A percentile compares a stretch with the other conserved stretches of the same genome.
Evolutionary conservation across 495 filamentous ascomycete genomes (phyloP).

Genomic region (Aspergillus sclerotiicarbonarius): DNA sequence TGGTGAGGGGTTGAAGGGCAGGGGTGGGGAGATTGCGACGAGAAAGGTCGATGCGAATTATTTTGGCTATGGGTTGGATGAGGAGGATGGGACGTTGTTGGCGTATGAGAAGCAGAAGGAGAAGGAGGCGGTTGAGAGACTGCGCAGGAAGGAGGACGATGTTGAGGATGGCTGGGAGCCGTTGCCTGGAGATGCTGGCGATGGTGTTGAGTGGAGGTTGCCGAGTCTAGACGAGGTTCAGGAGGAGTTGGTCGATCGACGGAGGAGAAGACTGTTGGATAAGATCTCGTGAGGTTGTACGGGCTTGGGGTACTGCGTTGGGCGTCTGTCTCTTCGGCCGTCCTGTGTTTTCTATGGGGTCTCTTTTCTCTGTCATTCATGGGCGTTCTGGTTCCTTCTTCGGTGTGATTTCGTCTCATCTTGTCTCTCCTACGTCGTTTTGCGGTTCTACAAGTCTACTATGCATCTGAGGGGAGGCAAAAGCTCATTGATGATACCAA

Average conservation of each 20-base stretch:
- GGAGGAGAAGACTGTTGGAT: constrained; percentile 76
- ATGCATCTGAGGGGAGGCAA: constrained; percentile 13
- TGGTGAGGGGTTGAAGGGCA: constrained; percentile 57
- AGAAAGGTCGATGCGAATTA: constrained; percentile 90
- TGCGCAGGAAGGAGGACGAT: constrained; percentile 50
- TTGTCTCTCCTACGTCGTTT: constrained; percentile 4
- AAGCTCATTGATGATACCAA: constrained; percentile 23
- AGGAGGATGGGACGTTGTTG: constrained; percentile 84
- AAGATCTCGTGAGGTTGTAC: constrained; percentile 57
- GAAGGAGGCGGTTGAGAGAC: constrained; percentile 68
- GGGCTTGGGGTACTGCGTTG: constrained; percentile 5
- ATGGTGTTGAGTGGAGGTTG: constrained; percentile 80
- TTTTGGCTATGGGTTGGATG: constrained; percentile 91
- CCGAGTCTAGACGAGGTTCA: constrained; percentile 87
- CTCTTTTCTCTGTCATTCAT: constrained; percentile 11
- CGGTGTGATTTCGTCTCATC: not conserved
- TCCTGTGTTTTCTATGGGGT: constrained; percentile 20
- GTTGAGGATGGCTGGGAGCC: constrained; percentile 70
- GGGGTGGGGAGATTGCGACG: constrained; percentile 65
- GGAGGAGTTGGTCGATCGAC: constrained; percentile 85
- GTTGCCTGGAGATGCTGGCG: constrained; percentile 81
- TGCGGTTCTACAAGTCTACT: not conserved
- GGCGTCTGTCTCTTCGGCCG: constrained; percentile 12
- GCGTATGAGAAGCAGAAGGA: constrained; percentile 83
- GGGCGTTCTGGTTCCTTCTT: constrained; percentile 1